Base-by-base conservation (phyloP, 2,329 filamentous ascomycete genomes). In the Trichoderma koningii region DNA sequence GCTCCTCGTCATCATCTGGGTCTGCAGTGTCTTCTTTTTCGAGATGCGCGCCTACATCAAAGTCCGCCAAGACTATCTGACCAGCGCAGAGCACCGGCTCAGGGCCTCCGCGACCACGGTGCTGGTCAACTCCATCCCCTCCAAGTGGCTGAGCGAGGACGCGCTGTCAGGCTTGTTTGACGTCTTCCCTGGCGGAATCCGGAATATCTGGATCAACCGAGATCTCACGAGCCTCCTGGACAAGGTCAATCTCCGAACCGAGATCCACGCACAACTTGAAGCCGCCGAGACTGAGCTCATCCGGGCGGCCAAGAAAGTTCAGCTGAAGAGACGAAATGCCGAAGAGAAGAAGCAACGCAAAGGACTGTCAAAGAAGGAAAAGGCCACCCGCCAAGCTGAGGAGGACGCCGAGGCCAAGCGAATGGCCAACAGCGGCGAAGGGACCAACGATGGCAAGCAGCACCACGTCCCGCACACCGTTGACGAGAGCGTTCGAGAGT, bases 171-270 rank as follows among this genome's bases (percentile, higher is more conserved):
- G 89, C 0, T 82, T 99, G 0, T 99, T 96, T 72, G 95, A 99
- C 74, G 93, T 98, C 1, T 98, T 97, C 71, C 95, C 95, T 0
- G 95, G 95, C 21, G 95, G 95, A 34, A 89, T 99, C 73, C 87
- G 92, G 66, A 98, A 98, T 70, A 91, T 99, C 53, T 99, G 94
- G 93, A 88, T 99, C 71, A 99, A 97, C 66, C 87, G 94, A 67
- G 91, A 99, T 73, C 89, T 92, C 69, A 91, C 93, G 50, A 84
- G 89, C 9, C 83, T 99, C 12, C 84, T 91, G 53, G 89, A 93
- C 67, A 98, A 98, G 74, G 90, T 98, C 52, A 85, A 91, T 55
- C 80, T 87, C 68, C 86, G 95, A 51, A 87, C 93, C 67, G 79
- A 84, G 9, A 80, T 97, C 15, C 92, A 94, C 53, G 76, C 83